Conservation (phyloP, 129 eudicot genomes). For the Dittrichia graveolens region DNA sequence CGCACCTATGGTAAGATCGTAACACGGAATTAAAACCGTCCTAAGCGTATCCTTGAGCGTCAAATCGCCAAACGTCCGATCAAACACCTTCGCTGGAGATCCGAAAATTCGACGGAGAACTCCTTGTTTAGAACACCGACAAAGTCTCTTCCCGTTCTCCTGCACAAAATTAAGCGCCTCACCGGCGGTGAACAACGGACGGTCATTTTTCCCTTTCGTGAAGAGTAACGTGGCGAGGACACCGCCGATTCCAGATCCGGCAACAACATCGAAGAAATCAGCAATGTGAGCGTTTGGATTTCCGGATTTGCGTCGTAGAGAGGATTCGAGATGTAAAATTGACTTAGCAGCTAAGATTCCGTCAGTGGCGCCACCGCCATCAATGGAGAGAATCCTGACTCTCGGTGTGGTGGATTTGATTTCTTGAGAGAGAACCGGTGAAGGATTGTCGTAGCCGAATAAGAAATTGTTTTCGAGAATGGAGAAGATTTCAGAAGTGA, state of each 20-base stretch:
- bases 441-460: slow-evolving; percentile 49
- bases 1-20: slow-evolving; percentile 58
- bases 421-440: slow-evolving; percentile 1
- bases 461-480: slow-evolving; percentile 79
- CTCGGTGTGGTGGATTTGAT: slow-evolving; percentile 41
- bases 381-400: slow-evolving; percentile 65
- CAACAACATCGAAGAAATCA: slow-evolving; percentile 77
- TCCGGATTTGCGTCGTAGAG: slow-evolving; percentile 56
- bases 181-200: slow-evolving; percentile 62
- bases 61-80: slow-evolving; percentile 47
- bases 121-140: slow-evolving; percentile 29
- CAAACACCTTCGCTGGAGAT: slow-evolving; percentile 39
- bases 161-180: slow-evolving; percentile 47
- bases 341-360: slow-evolving; percentile 62
- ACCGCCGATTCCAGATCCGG: slow-evolving; percentile 77
- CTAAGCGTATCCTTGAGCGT: slow-evolving; percentile 68
- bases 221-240: slow-evolving; percentile 61
- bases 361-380: slow-evolving; percentile 67
- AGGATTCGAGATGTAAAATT: slow-evolving; percentile 45
- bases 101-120: slow-evolving; percentile 36
- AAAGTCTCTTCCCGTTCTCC: slow-evolving; percentile 35
- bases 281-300: slow-evolving; percentile 56
- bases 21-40: slow-evolving; percentile 76
- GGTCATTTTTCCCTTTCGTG: slow-evolving; percentile 48
- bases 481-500: slow-evolving; percentile 71